Percentiles rank a stretch among this genome's conserved stretches.
These are phyloP conservation scores for Fusarium neocosmosporiellum DNA, from an alignment of 2,329 filamentous ascomycete genomes.

Conservation along the genomic window DNA sequence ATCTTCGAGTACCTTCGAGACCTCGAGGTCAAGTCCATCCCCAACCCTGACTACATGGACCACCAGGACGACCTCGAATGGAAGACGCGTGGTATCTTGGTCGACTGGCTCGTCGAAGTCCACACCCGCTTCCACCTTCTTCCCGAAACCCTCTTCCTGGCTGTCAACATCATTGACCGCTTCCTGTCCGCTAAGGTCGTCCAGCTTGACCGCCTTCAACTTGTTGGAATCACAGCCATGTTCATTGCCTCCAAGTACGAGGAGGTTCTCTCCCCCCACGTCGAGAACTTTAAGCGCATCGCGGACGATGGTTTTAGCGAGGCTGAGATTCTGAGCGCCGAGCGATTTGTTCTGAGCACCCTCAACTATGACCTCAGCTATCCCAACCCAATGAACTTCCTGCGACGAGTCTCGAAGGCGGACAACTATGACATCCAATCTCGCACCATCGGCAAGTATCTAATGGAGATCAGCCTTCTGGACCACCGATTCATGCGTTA, in stretches of 20 bases:
- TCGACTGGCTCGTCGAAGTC: constrained; percentile 98
- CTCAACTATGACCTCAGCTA: constrained; percentile 98
- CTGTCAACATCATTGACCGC: constrained; percentile 98
- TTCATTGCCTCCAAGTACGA: constrained; percentile 99
- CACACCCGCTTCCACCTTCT: constrained; percentile 96
- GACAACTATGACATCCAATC: constrained; percentile 99
- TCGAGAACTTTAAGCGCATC: constrained; percentile 96
- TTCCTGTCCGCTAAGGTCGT: constrained; percentile 97
- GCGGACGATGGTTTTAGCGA: constrained; percentile 97
- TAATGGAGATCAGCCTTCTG: constrained; percentile 95
- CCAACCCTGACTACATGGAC: constrained; percentile 94
- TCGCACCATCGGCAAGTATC: constrained; percentile 95
- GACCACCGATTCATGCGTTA: constrained; percentile 94
- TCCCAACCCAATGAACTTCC: constrained; percentile 99
- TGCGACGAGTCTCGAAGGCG: constrained; percentile 97
- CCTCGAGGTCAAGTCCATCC: constrained; percentile 81
- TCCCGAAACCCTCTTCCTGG: constrained; percentile 95
- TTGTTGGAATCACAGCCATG: constrained; percentile 98
- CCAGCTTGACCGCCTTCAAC: constrained; percentile 92
- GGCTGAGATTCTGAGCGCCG: constrained; percentile 95
- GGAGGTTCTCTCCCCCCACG: constrained; percentile 95
- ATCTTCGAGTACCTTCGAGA: constrained; percentile 97
- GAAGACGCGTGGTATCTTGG: constrained; percentile 97
- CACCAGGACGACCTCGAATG: constrained; percentile 96
- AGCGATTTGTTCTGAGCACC: constrained; percentile 90